Percentiles rank a stretch among this genome's conserved stretches.
Evolutionary conservation across 768 basidiomycete genomes (phyloP).

Genomic region (Suillus placidus): DNA sequence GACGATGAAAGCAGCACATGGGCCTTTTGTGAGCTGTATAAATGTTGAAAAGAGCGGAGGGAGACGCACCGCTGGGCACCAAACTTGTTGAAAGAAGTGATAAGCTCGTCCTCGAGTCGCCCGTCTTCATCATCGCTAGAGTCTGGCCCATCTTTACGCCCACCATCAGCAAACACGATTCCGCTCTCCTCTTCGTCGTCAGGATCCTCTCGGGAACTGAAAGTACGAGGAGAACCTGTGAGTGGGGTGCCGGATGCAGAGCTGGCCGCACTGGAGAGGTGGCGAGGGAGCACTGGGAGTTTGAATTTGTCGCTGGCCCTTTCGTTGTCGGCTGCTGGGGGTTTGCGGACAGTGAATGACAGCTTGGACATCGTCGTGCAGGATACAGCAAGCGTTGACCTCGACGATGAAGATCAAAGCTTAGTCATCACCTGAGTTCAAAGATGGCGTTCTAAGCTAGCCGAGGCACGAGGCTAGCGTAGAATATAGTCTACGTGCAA

Average conservation of each 20-base stretch:
- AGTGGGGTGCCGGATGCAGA: no score
- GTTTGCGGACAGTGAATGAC: no score
- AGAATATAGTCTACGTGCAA: no score
- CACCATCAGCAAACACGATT: constrained; percentile 11
- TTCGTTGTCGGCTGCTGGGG: constrained; percentile 66
- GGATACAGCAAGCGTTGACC: no score
- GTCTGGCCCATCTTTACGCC: constrained; percentile 38
- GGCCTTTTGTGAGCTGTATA: constrained; percentile 76
- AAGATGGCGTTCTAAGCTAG: no score
- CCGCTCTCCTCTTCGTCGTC: no score
- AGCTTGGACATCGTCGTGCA: no score
- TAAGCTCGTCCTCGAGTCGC: constrained; percentile 61
- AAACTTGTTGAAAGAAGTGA: constrained; percentile 71
- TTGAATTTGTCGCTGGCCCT: constrained; percentile 65
- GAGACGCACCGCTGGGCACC: constrained; percentile 84
- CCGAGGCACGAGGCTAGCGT: no score
- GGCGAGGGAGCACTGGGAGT: constrained; percentile 62
- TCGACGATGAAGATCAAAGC: no score
- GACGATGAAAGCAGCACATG: constrained; percentile 13
- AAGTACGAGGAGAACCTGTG: no score
- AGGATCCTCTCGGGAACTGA: no score
- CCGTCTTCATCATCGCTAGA: constrained; percentile 63
- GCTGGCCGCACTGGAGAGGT: constrained; percentile 31
- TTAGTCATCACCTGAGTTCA: no score
- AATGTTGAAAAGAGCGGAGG: constrained; percentile 32